Percentiles rank a stretch among this genome's conserved stretches.
Evolutionary conservation across 2,329 filamentous ascomycete species (phyloP).

Genomic region (Thielaviopsis punctulata): DNA sequence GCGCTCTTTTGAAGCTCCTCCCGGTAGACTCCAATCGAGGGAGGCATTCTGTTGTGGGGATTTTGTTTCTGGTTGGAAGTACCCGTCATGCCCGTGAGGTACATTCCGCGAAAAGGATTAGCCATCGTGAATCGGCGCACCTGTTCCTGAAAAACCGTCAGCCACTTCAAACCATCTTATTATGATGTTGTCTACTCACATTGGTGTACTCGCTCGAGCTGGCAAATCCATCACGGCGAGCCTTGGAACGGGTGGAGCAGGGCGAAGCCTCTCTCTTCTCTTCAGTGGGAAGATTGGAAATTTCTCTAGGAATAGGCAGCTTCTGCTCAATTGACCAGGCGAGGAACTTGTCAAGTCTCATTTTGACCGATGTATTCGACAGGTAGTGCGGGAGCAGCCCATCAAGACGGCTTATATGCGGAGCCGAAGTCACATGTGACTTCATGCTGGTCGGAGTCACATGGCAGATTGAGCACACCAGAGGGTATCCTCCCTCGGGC

Average conservation of each 20-base stretch:
- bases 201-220: slow-evolving; percentile 6
- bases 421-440: neutral
- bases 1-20: neutral
- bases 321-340: slow-evolving; percentile 5
- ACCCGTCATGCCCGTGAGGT: neutral
- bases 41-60: neutral
- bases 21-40: neutral
- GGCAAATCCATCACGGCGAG: slow-evolving; percentile 8
- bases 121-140: slow-evolving; percentile 5
- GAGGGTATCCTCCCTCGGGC: neutral
- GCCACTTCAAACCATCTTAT: neutral
- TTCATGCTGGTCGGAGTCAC: neutral
- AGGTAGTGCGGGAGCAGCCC: neutral
- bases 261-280: neutral
- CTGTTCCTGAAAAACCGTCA: slow-evolving; percentile 1
- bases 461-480: slow-evolving; percentile 6
- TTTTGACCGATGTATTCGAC: neutral
- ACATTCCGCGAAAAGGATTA: slow-evolving; percentile 10
- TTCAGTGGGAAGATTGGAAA: neutral
- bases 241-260: neutral
- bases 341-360: slow-evolving; percentile 1
- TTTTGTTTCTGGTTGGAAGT: neutral
- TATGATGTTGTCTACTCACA: neutral
- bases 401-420: neutral
- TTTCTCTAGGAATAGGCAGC: neutral